Base-by-base conservation (phyloP, 1,139 yeast genomes). In the Geotrichum bryndzae region DNA sequence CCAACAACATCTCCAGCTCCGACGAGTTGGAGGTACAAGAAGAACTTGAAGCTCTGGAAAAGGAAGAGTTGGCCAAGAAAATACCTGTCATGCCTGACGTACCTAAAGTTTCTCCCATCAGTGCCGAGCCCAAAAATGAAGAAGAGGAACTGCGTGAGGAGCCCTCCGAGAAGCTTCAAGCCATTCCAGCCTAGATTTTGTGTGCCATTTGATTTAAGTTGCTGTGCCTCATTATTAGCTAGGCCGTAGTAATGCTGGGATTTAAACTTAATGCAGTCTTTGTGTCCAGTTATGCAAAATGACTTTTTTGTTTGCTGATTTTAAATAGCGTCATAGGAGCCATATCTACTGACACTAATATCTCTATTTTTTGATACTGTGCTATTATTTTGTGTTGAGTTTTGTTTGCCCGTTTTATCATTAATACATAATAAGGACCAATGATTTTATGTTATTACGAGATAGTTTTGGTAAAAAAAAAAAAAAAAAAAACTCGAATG, bases 1-100 rank as follows among this genome's bases (percentile, higher is more conserved):
- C 81, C 11, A 70, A 73, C 27, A 67, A 71, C 23, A 78, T 87
- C 68, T 80, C 85, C 25, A 78, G 80, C 62, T 72, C 80, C 15
- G 87, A 86, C 62, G 91, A 87, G 69, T 74, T 74, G 29, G 92
- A 86, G 66, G 87, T 87, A 11, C 90, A 86, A 65, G 84, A 80
- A 58, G 92, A 87, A 66, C 76, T 86, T 59, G 82, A 77, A 59
- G 75, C 74, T 18, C 66, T 86, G 68, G 84, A 84, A 66, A 66
- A 70, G 50, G 86, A 83, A 73, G 80, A 67, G 59, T 61, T 56
- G 54, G 65, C 64, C 55, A 63, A 65, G 57, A 65, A 65, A 53
- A 61, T 71, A 15, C 69, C 69, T 22, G 50, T 5, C 5, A 62
- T 62, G 61, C 62, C 62, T 3, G 52, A 54, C 23, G 61, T 46